These are phyloP conservation scores for Kazachstania taianensis DNA, from an alignment of 805 yeast genomes.

Conservation along the genomic window DNA sequence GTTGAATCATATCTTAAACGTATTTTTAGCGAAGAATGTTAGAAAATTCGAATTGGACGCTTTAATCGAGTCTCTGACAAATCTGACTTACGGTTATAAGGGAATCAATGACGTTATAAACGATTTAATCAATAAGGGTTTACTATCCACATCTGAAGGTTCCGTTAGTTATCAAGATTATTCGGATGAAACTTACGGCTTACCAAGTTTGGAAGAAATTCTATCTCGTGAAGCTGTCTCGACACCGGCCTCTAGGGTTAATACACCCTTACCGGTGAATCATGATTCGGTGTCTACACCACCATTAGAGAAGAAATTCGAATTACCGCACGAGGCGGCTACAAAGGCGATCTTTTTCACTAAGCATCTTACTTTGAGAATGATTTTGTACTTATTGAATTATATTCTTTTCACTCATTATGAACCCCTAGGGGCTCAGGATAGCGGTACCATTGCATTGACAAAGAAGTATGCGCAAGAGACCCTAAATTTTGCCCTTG, in stretches of 20 bases:
- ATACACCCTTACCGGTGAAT: constrained; percentile 5
- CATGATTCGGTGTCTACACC: not conserved
- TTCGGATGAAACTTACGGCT: constrained; percentile 25
- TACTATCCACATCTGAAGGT: constrained; percentile 25
- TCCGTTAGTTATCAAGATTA: constrained; percentile 19
- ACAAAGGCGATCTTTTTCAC: constrained; percentile 33
- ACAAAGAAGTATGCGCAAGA: constrained; percentile 35
- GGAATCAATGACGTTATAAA: constrained; percentile 22
- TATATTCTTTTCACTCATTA: constrained; percentile 39
- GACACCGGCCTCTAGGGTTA: constrained; percentile 5
- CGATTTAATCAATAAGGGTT: constrained; percentile 22
- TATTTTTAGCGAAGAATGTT: constrained; percentile 32
- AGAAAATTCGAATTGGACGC: constrained; percentile 33
- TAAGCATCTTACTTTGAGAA: constrained; percentile 34
- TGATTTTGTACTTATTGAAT: constrained; percentile 41
- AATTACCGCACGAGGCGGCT: constrained; percentile 33
- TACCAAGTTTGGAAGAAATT: constrained; percentile 26
- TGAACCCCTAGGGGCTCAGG: constrained; percentile 33
- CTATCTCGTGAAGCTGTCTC: constrained; percentile 8
- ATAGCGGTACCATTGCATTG: constrained; percentile 26
- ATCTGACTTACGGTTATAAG: constrained; percentile 28
- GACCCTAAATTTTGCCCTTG: constrained; percentile 34
- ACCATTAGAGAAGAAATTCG: constrained; percentile 28
- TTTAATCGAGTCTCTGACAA: constrained; percentile 27
- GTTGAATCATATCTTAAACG: constrained; percentile 26